Conservation (phyloP, 2,329 filamentous ascomycete genomes). For the Colletotrichum scovillei region DNA sequence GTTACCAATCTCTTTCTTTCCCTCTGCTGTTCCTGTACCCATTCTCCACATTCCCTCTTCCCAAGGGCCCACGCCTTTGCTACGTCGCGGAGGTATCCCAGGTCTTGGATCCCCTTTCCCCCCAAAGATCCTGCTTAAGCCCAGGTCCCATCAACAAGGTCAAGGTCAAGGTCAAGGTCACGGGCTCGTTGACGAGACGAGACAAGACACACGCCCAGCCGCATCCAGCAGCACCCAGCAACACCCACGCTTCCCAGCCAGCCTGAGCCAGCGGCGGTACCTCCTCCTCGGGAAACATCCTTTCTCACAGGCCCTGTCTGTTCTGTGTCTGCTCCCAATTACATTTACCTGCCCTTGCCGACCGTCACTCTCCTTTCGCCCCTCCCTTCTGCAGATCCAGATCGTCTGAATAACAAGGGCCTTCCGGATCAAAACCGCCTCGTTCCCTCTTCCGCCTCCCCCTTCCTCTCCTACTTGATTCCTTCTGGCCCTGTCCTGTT, state of each 20-base stretch:
- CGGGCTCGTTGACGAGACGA: conserved; percentile 31
- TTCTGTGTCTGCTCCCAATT: conserved; percentile 24
- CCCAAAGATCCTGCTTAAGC: conserved; percentile 18
- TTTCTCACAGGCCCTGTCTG: conserved; percentile 19
- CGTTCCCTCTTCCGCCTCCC: conserved; percentile 17
- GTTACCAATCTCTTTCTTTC: not conserved
- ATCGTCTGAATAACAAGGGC: conserved; percentile 29
- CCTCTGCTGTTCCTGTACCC: not conserved
- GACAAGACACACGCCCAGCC: conserved; percentile 17
- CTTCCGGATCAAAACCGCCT: conserved; percentile 24
- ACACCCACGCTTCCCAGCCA: not conserved
- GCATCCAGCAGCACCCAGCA: not conserved
- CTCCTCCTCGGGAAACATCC: conserved; percentile 23
- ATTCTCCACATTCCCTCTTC: conserved; percentile 7
- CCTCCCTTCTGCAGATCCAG: conserved; percentile 32
- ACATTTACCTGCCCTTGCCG: conserved; percentile 34
- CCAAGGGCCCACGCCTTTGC: conserved; percentile 15
- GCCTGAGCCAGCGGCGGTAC: not conserved
- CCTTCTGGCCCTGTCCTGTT: conserved; percentile 17
- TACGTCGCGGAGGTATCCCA: not conserved
- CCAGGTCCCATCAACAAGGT: conserved; percentile 8
- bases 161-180: conserved; percentile 25
- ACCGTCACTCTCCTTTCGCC: conserved; percentile 32
- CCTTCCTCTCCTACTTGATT: conserved; percentile 6
- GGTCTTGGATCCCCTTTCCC: not conserved